Evolutionary conservation across 805 yeast genomes (phyloP).

Genomic region (Groenewaldozyma tartarivorans): DNA sequence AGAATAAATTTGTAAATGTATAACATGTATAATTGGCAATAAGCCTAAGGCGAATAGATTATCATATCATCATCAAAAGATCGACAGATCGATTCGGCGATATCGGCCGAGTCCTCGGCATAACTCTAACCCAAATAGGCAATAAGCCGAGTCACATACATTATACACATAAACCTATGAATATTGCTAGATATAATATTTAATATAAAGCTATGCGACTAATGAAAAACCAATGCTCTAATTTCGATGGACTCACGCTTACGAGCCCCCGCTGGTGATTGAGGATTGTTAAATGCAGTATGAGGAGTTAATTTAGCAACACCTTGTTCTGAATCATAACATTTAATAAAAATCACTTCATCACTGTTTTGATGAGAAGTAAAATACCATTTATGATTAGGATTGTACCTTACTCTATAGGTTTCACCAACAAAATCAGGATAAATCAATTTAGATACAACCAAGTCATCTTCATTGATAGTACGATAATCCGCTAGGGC

Average conservation of each 20-base stretch:
- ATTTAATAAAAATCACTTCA: slow-evolving; percentile 12
- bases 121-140: too few species aligned
- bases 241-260: slow-evolving; percentile 19
- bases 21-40: too few species aligned
- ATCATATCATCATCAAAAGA: too few species aligned
- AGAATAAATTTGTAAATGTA: too few species aligned
- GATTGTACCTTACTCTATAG: slow-evolving; percentile 13
- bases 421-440: slow-evolving; percentile 17
- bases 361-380: slow-evolving; percentile 13
- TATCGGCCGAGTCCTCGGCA: too few species aligned
- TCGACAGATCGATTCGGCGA: too few species aligned
- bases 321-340: slow-evolving; percentile 15
- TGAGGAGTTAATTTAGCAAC: slow-evolving; percentile 20
- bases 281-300: slow-evolving; percentile 17
- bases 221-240: slow-evolving; percentile 14
- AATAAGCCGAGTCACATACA: too few species aligned
- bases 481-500: slow-evolving; percentile 17
- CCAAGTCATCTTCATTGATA: slow-evolving; percentile 11
- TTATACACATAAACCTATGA: too few species aligned
- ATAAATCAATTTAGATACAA: slow-evolving; percentile 16
- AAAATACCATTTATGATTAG: slow-evolving; percentile 16
- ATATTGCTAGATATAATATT: too few species aligned
- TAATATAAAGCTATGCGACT: too few species aligned
- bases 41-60: too few species aligned
- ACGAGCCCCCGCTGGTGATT: slow-evolving; percentile 14